Evolutionary conservation across 768 basidiomycete species (phyloP), one percentile per base, ranked within the genome.

Genomic region (Lentinula sp.): DNA sequence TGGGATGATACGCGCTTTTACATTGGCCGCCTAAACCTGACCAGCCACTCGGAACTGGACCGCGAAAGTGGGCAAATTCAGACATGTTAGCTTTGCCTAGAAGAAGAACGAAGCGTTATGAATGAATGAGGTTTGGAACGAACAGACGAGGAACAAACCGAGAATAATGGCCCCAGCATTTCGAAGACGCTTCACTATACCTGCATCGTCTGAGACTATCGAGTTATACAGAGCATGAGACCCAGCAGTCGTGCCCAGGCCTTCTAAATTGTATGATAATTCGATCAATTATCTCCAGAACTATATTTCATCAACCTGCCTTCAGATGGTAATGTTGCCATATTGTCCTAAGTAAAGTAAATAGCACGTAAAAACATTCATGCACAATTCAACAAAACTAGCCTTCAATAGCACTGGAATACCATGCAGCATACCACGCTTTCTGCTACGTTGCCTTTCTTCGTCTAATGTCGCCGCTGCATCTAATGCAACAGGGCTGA

Each of bases 81-180:
- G 82, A 83, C 15, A 84, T 69, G 62, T 83, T 84, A 12, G 83
- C 78, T 66, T 85, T 85, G 8, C 83, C 83, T 79, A 64, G 35
- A 28, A 28, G 52, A 61, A 6, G 23, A 18, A 8, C 13, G 2
- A 12, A 45, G 41, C 28, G 28, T 28, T 28, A n/a, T 37, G 35
- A 13, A 45, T 28, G 28, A 28, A 28, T 28, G 13, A 43, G 37
- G 37, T 12, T 49, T 41, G 39, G 10, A 6, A 18, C 1, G 8
- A 7, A 4, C 6, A 4, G 48, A 51, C 10, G 37, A 32, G 12
- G 23, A 3, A 50, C 48, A 8, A 65, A 75, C 80, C 81, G 37
- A 81, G 67, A 37, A 81, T 76, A 18, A 81, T 78, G 0, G 78
- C 79, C 1, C 78, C 79, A 6, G 78, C 77, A 54, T 71, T 71